Base-by-base conservation (phyloP, 1,139 yeast species). In the Candida pseudoviswanathii region DNA sequence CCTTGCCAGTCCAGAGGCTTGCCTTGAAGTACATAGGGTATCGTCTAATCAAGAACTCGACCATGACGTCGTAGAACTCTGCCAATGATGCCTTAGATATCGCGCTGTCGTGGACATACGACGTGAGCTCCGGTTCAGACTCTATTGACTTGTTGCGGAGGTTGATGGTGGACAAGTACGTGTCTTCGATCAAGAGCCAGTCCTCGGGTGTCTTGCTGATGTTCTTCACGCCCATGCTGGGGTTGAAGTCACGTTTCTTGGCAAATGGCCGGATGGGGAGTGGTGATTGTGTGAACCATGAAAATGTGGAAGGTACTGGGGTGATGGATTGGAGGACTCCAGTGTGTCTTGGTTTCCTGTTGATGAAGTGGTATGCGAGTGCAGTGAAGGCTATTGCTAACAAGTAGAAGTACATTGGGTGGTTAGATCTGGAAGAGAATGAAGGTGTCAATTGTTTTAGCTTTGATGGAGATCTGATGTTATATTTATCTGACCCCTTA, bases 261-360 rank as follows among this genome's bases (percentile, higher is more conserved):
- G 55, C 71, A 33, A 66, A 66, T 4, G 90, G 89, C 47, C 89
- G 77, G 63, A 74, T 80, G 44, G 68, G 75, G 50, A 68, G 66
- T n/a, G 85, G 89, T 49, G 69, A 63, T 4, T 69, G 66, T 7
- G 58, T 57, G 21, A 68, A 57, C 86, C 89, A 86, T 2, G 69
- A 58, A 57, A 81, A 81, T 38, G 62, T 63, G 0, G 63, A 46
- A 2, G 61, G 61, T 1, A 62, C 51, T 4, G 67, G 55, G 7
- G 38, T 33, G 3, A 54, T 43, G 36, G 40, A 25, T 10, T 38
- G 24, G 29, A 47, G 33, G 11, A 47, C 45, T 7, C 48, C 33
- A 25, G 10, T 5, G n/a, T 24, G 31, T 24, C 21, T 31, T 3
- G 5, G 21, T 25, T 10, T 37, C 7, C 11, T 37, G 6, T n/a